Conservation (phyloP, 139 green algal genomes). For the Chlorella vulgaris region DNA sequence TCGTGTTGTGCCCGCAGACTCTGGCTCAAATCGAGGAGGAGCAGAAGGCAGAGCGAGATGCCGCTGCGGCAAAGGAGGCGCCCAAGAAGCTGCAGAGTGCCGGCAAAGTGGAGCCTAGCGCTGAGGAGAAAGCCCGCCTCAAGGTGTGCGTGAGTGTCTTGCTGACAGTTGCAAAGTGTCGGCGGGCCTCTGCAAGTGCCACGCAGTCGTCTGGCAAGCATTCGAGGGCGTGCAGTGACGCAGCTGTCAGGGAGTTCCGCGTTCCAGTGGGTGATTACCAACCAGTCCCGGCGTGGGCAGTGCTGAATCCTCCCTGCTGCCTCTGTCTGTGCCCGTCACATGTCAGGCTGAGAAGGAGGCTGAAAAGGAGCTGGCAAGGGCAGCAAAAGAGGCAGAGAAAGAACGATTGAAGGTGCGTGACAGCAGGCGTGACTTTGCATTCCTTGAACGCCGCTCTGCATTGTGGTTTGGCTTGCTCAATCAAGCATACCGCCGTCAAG, state of each 20-base stretch:
- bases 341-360: slow-evolving; percentile 45
- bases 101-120: background rate
- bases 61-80: slow-evolving; percentile 1
- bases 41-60: background rate
- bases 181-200: no score
- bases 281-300: no score
- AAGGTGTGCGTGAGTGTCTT: slow-evolving; percentile 3
- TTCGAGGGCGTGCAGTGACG: background rate
- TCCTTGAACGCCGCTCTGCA: no score
- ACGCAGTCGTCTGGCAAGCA: no score
- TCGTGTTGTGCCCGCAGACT: background rate
- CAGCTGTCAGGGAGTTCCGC: background rate
- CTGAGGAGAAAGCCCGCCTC: slow-evolving; percentile 21
- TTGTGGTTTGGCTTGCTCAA: background rate
- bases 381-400: slow-evolving; percentile 49
- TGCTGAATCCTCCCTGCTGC: no score
- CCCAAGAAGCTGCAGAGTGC: slow-evolving; percentile 4
- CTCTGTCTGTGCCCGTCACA: no score
- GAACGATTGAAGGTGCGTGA: slow-evolving; percentile 26
- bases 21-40: slow-evolving; percentile 7
- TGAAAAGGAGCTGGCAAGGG: slow-evolving; percentile 32
- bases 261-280: background rate
- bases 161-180: no score
- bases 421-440: background rate
- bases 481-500: background rate